These are phyloP conservation scores for Cnidoscolus chayamansa DNA, from an alignment of 441 rosid genomes.

Conservation along the genomic window DNA sequence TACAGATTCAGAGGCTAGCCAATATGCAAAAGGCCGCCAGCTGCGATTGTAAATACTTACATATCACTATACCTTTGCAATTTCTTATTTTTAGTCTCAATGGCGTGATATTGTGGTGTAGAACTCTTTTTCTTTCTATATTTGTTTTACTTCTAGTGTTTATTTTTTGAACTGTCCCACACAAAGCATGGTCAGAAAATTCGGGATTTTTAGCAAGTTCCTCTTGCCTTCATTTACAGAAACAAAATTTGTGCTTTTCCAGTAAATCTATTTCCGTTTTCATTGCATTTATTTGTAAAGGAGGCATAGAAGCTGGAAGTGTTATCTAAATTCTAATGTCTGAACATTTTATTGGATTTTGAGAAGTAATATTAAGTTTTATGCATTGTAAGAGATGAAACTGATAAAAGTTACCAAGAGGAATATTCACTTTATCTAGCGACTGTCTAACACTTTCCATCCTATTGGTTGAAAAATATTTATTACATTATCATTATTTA, in stretches of 20 bases:
- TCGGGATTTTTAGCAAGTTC: not conserved
- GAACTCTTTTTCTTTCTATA: too few species aligned
- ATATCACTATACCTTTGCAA: not conserved
- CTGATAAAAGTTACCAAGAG: not conserved
- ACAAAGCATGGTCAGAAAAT: not conserved
- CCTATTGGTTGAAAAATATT: too few species aligned
- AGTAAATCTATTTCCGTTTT: not conserved
- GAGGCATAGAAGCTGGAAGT: not conserved
- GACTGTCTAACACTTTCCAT: too few species aligned
- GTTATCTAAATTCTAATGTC: not conserved
- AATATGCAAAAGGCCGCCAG: conserved; percentile 74
- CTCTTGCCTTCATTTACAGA: not conserved
- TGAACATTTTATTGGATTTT: not conserved
- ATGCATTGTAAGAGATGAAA: not conserved
- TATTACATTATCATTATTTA: too few species aligned
- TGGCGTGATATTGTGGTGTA: not conserved
- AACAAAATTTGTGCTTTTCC: not conserved
- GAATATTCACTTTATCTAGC: too few species aligned
- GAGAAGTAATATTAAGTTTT: not conserved
- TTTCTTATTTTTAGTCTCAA: not conserved
- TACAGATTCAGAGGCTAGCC: conserved; percentile 74
- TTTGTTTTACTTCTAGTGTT: too few species aligned
- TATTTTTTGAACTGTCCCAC: not conserved
- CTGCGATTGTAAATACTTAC: conserved; percentile 69
- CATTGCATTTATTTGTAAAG: not conserved